Conservation (phyloP, 805 yeast species). For the Sporopachydermia lactativora region DNA sequence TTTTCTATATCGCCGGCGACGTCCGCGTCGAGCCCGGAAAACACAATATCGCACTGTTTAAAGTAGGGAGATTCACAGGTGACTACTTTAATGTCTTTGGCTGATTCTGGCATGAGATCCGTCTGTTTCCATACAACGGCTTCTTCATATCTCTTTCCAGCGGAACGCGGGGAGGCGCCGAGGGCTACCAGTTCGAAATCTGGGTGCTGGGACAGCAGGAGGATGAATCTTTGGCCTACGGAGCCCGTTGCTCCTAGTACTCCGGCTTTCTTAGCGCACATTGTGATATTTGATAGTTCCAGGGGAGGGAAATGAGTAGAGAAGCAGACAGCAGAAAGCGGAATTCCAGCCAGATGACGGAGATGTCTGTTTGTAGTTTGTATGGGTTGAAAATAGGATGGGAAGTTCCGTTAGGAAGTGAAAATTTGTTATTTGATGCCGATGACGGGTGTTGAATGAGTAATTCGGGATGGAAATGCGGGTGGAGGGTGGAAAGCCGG, state of each 20-base stretch:
- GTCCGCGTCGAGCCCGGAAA: conserved; percentile 88
- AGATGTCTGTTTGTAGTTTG: no score
- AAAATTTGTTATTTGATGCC: no score
- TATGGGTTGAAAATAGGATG: no score
- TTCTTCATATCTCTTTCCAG: conserved; percentile 74
- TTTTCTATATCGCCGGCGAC: conserved; percentile 88
- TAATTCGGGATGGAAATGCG: no score
- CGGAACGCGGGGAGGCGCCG: conserved; percentile 91
- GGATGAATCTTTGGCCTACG: conserved; percentile 91
- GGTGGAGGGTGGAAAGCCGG: no score
- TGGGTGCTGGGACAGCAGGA: conserved; percentile 76
- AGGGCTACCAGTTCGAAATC: conserved; percentile 71
- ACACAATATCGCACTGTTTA: conserved; percentile 84
- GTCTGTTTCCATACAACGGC: conserved; percentile 96
- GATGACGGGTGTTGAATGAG: no score
- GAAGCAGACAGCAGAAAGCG: no score
- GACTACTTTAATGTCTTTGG: conserved; percentile 47
- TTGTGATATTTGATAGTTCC: background rate
- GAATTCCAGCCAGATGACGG: no score
- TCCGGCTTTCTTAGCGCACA: conserved; percentile 29
- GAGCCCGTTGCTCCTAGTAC: conserved; percentile 97
- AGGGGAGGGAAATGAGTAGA: no score
- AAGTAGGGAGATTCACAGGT: conserved; percentile 71
- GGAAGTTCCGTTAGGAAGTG: no score
- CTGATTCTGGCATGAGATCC: conserved; percentile 55